Evolutionary conservation across 2,329 filamentous ascomycete species (phyloP), one percentile per base, ranked within the genome.

Genomic region (Fusarium newnesense): DNA sequence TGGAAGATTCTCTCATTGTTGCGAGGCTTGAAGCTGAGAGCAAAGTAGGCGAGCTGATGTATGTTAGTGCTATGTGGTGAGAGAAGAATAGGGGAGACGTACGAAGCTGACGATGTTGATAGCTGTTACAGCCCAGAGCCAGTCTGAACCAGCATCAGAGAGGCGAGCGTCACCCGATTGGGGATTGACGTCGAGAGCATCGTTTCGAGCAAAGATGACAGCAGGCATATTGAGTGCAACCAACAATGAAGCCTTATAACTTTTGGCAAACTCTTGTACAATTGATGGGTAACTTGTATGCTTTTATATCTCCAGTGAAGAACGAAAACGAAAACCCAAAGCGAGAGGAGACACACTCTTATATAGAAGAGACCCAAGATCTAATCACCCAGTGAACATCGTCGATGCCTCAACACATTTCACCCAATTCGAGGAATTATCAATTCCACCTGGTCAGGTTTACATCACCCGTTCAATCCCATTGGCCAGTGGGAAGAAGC

Each of bases 1-100:
- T 90, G 87, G 81, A 89, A 89, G 74, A 89, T 84, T 74, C 83
- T 84, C 76, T 89, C 86, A 58, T 84, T 84, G 42, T 83, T 79
- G 47, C 80, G 82, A 42, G 86, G 83, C 16, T 81, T 77, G 76
- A 86, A 83, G 67, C 82, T 83, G 9, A 85, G 78, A 28, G 75
- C 81, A 47, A 81, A 81, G 75, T 84, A 81, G 65, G 62, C 75
- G n/a, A 89, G 74, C 84, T 86, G 44, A 6, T 12, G 28, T 12
- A 9, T 59, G 71, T 77, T 63, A 77, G 72, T 66, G 19, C 56
- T n/a, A 10, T 26, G 26, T 13, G 16, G 21, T 42, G 50, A 37
- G n/a, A 9, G 8, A n/a, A 11, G 16, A 18, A 12, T 28, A 9
- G 32, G 21, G n/a, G 13, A 34, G 18, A 78, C 84, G 47, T 77